These are phyloP conservation scores for Claviceps sp. DNA, from an alignment of 2,329 filamentous ascomycete species.

Conservation along the genomic window DNA sequence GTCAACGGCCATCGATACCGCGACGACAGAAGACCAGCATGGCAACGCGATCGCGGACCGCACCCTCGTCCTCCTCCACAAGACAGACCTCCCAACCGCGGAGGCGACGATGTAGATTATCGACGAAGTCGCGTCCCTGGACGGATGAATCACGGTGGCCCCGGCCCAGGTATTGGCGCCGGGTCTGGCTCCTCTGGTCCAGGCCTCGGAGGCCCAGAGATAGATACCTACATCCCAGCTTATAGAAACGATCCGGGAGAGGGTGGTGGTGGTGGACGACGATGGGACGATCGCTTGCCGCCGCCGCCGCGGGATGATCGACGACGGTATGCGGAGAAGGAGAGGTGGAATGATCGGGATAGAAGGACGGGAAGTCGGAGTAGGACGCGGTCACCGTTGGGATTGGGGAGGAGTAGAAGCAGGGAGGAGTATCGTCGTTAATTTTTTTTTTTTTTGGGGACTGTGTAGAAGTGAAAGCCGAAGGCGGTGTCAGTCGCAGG, in stretches of 20 bases:
- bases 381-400: constrained; percentile 17
- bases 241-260: constrained; percentile 22
- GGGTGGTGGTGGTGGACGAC: constrained; percentile 18
- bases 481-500: no score
- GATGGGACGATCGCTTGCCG: constrained; percentile 20
- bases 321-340: constrained; percentile 20
- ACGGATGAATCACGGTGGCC: constrained; percentile 7
- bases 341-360: constrained; percentile 28
- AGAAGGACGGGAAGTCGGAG: constrained; percentile 27
- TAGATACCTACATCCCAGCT: constrained; percentile 38
- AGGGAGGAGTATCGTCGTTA: constrained; percentile 37
- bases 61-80: constrained; percentile 38
- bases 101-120: constrained; percentile 25
- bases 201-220: constrained; percentile 15
- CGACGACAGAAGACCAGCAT: constrained; percentile 37
- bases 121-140: constrained; percentile 27
- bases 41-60: constrained; percentile 39
- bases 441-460: constrained; percentile 8
- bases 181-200: neutral
- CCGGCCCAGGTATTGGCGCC: neutral
- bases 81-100: constrained; percentile 17
- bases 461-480: no score
- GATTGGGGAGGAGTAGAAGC: constrained; percentile 24
- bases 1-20: constrained; percentile 33
- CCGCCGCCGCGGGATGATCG: constrained; percentile 18